Evolutionary conservation across 495 filamentous ascomycete genomes (phyloP).

Genomic region (Polyplosphaeria fusca): DNA sequence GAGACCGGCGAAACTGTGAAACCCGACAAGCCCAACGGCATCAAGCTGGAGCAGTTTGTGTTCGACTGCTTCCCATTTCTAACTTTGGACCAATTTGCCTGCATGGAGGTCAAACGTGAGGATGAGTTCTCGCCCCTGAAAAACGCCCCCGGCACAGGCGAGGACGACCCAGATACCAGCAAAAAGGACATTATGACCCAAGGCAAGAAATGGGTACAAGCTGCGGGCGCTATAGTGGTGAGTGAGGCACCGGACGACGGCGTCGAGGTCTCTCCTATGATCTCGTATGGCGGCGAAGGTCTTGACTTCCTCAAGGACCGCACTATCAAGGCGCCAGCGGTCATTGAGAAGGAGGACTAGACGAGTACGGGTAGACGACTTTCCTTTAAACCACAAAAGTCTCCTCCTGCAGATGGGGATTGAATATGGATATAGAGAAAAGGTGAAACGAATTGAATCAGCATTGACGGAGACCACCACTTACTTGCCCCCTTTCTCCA

Average conservation of each 20-base stretch:
- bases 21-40: constrained; percentile 90
- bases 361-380: neutral
- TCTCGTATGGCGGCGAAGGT: constrained; percentile 94
- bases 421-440: neutral
- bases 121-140: constrained; percentile 99
- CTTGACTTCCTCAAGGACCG: constrained; percentile 71
- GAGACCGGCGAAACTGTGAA: constrained; percentile 76
- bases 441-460: no score
- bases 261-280: constrained; percentile 87
- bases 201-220: constrained; percentile 78
- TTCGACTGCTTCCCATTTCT: constrained; percentile 97
- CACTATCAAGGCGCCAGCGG: constrained; percentile 70
- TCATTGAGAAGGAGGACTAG: constrained; percentile 69
- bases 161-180: constrained; percentile 94
- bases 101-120: constrained; percentile 91
- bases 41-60: constrained; percentile 99
- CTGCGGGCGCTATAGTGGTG: constrained; percentile 70
- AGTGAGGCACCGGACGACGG: constrained; percentile 67
- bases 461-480: no score
- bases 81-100: constrained; percentile 83
- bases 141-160: constrained; percentile 81
- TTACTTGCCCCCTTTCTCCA: no score
- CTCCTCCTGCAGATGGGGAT: neutral
- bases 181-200: constrained; percentile 84
- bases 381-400: neutral